phyloP scores from a whole-genome alignment of 2,329 filamentous ascomycete genomes.

The Aspergillus bombycis region DNA sequence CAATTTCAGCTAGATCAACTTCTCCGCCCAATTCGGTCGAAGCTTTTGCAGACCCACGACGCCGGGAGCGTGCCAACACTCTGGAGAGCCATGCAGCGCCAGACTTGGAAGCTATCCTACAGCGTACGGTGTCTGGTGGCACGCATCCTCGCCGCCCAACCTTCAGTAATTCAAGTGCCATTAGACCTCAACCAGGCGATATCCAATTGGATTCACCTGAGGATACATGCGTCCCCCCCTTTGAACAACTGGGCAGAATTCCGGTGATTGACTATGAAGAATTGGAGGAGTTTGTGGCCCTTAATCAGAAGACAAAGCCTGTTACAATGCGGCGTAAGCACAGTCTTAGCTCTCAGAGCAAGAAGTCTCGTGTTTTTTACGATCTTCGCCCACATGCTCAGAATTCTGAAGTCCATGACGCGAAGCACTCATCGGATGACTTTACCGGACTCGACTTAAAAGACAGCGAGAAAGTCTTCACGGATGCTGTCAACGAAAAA shows the following conservation, averaged over 20 bases:
- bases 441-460: conserved; percentile 30
- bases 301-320: conserved; percentile 56
- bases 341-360: conserved; percentile 55
- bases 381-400: conserved; percentile 57
- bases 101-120: conserved; percentile 62
- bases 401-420: conserved; percentile 38
- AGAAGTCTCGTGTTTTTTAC: conserved; percentile 59
- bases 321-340: conserved; percentile 39
- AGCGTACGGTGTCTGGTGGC: conserved; percentile 70
- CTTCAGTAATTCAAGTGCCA: conserved; percentile 61
- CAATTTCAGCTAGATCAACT: conserved; percentile 64
- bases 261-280: conserved; percentile 90
- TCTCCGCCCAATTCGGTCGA: conserved; percentile 98
- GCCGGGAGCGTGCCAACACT: conserved; percentile 74
- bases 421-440: conserved; percentile 39
- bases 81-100: conserved; percentile 62
- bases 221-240: conserved; percentile 88
- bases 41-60: conserved; percentile 88
- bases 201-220: conserved; percentile 37
- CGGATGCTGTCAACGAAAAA: conserved; percentile 37
- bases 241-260: conserved; percentile 75
- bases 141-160: conserved; percentile 66
- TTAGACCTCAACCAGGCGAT: conserved; percentile 51
- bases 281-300: conserved; percentile 84
- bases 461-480: conserved; percentile 39